Conservation (phyloP, 768 basidiomycete genomes). For the Vararia minispora region DNA sequence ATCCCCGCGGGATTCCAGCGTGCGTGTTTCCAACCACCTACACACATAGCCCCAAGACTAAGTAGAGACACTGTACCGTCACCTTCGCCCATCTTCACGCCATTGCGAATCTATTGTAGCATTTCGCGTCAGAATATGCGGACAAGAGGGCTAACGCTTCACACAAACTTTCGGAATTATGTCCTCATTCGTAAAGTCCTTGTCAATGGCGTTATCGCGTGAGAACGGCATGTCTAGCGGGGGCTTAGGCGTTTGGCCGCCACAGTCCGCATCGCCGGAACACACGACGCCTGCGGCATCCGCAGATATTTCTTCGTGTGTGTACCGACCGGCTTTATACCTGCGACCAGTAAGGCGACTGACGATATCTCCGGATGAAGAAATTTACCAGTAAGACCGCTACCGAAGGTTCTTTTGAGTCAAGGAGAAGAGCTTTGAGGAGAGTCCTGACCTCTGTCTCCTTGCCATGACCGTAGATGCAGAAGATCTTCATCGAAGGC, state of each 20-base stretch:
- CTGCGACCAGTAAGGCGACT: constrained; percentile 20
- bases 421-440: constrained; percentile 1
- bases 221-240: constrained; percentile 44
- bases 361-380: neutral
- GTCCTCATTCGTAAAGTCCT: constrained; percentile 59
- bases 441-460: constrained; percentile 66
- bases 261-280: constrained; percentile 33
- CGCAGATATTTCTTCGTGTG: constrained; percentile 44
- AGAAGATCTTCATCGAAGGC: constrained; percentile 86
- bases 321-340: constrained; percentile 65
- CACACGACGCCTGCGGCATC: constrained; percentile 36
- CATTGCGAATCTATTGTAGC: constrained; percentile 50
- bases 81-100: constrained; percentile 89
- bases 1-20: constrained; percentile 93
- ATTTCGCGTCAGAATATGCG: neutral
- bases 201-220: constrained; percentile 75
- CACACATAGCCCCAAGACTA: constrained; percentile 92
- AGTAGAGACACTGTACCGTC: constrained; percentile 87
- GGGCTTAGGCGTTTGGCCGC: constrained; percentile 23
- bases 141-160: neutral
- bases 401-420: constrained; percentile 23
- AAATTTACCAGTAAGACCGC: constrained; percentile 88
- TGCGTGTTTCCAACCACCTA: constrained; percentile 83
- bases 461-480: constrained; percentile 92
- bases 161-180: constrained; percentile 39